These are phyloP conservation scores for Leishmania braziliensis DNA, from an alignment of 208 protist genomes.

Conservation along the genomic window DNA sequence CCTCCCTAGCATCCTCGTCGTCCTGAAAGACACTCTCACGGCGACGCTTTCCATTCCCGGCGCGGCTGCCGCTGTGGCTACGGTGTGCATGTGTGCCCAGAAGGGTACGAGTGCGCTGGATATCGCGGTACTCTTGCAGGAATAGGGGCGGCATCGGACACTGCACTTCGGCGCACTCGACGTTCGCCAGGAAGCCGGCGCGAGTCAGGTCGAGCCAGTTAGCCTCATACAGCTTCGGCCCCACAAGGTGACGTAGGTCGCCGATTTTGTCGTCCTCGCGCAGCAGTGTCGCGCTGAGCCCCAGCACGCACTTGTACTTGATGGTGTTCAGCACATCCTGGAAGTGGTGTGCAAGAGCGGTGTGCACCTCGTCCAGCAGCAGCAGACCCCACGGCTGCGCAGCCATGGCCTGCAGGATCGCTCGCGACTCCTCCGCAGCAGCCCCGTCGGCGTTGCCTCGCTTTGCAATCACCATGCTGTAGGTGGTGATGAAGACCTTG, in stretches of 20 bases:
- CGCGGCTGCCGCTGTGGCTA: neutral
- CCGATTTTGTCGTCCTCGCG: conserved; percentile 98
- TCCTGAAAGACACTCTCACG: conserved; percentile 2
- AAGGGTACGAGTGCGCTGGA: conserved; percentile 18
- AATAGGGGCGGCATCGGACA: conserved; percentile 94
- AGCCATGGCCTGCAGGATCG: conserved; percentile 67
- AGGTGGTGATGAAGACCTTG: conserved; percentile 98
- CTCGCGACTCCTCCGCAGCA: conserved; percentile 55
- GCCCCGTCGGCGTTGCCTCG: conserved; percentile 44
- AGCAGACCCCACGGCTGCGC: conserved; percentile 97
- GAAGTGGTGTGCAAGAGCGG: conserved; percentile 97
- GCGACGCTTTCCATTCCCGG: conserved; percentile 1
- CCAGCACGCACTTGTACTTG: conserved; percentile 98
- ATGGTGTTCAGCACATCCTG: conserved; percentile 93
- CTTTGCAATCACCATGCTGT: conserved; percentile 97
- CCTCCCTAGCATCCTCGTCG: neutral
- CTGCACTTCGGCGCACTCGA: conserved; percentile 98
- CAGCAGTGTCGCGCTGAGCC: conserved; percentile 96
- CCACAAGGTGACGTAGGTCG: conserved; percentile 98
- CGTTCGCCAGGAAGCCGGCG: conserved; percentile 96
- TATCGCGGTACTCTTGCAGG: conserved; percentile 57
- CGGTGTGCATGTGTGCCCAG: conserved; percentile 6
- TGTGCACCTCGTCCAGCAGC: conserved; percentile 99
- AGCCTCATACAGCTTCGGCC: conserved; percentile 99
- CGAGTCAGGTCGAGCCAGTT: conserved; percentile 99